A percentile compares a stretch with the other conserved stretches of the same genome.
Conservation (phyloP, 2,329 filamentous ascomycete species). For the Paraconiothyrium brasiliense region DNA sequence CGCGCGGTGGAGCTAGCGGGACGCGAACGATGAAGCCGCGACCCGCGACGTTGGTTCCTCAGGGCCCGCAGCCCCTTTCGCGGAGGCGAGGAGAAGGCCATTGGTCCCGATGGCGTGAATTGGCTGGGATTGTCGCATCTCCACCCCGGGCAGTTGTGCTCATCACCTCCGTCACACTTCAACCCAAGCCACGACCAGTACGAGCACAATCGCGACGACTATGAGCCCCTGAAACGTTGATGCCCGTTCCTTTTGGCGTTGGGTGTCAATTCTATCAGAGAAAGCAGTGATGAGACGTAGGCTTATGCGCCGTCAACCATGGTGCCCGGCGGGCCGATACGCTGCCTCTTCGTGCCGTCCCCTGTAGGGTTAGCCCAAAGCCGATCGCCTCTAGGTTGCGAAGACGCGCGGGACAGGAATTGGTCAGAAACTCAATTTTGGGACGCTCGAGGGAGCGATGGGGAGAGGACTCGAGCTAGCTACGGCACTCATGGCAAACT, state of each 20-base stretch:
- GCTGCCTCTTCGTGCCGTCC: too few species aligned
- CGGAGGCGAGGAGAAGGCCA: conserved; percentile 12
- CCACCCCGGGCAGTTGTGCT: conserved; percentile 17
- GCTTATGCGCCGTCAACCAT: background rate
- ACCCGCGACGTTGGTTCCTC: conserved; percentile 9
- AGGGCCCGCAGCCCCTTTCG: conserved; percentile 8
- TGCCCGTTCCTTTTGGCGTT: background rate
- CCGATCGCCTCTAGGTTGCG: too few species aligned
- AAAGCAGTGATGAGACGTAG: background rate
- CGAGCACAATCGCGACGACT: background rate
- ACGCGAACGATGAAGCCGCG: conserved; percentile 10
- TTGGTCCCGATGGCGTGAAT: conserved; percentile 20
- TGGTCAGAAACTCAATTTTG: too few species aligned
- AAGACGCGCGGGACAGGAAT: too few species aligned
- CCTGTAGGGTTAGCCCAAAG: too few species aligned
- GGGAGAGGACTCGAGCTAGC: too few species aligned
- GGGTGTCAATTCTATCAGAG: background rate
- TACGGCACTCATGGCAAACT: too few species aligned
- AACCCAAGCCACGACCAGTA: conserved; percentile 1
- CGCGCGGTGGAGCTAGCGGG: conserved; percentile 6
- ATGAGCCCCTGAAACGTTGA: conserved; percentile 4
- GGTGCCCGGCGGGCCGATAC: too few species aligned
- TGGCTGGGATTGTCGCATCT: conserved; percentile 26
- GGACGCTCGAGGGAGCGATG: too few species aligned
- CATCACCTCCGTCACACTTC: conserved; percentile 18